phyloP scores from a whole-genome alignment of 2,329 filamentous ascomycete species.

The Allantophomopsis cytisporea region DNA sequence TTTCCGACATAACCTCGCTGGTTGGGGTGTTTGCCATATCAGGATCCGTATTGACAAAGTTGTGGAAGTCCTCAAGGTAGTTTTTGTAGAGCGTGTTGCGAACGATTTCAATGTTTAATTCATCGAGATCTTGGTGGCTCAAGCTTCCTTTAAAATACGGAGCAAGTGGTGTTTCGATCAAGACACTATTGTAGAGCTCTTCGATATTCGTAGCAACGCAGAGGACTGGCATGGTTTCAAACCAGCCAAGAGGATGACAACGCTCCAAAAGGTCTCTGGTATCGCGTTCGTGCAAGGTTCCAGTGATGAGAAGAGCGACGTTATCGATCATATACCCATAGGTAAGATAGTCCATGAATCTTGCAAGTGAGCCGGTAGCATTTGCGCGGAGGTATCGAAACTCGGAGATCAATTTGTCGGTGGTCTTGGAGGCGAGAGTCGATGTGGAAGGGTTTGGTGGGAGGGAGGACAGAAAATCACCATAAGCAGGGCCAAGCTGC shows the following conservation, averaged over 20 bases:
- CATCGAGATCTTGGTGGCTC: slow-evolving; percentile 92
- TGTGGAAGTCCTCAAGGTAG: slow-evolving; percentile 94
- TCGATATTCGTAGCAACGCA: slow-evolving; percentile 98
- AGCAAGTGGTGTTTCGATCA: slow-evolving; percentile 92
- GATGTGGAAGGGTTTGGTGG: slow-evolving; percentile 96
- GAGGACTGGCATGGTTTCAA: slow-evolving; percentile 96
- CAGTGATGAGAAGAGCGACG: slow-evolving; percentile 92
- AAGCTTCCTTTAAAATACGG: slow-evolving; percentile 96
- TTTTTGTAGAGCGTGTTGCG: slow-evolving; percentile 99
- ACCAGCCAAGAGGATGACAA: slow-evolving; percentile 96
- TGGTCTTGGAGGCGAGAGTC: slow-evolving; percentile 84
- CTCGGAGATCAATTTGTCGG: slow-evolving; percentile 94
- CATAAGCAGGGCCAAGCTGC: slow-evolving; percentile 90
- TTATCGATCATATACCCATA: slow-evolving; percentile 99
- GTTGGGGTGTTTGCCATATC: slow-evolving; percentile 84
- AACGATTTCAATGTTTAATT: slow-evolving; percentile 98
- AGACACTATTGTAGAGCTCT: slow-evolving; percentile 93
- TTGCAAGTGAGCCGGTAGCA: slow-evolving; percentile 76
- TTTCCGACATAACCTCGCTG: slow-evolving; percentile 87
- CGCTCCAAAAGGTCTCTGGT: slow-evolving; percentile 89
- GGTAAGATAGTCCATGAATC: slow-evolving; percentile 96
- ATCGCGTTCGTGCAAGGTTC: slow-evolving; percentile 92
- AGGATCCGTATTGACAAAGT: slow-evolving; percentile 80
- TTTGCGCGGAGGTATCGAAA: slow-evolving; percentile 95
- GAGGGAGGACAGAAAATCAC: slow-evolving; percentile 87